Evolutionary conservation across 2,329 filamentous ascomycete genomes (phyloP).

Genomic region (Cryphonectria parasitica): DNA sequence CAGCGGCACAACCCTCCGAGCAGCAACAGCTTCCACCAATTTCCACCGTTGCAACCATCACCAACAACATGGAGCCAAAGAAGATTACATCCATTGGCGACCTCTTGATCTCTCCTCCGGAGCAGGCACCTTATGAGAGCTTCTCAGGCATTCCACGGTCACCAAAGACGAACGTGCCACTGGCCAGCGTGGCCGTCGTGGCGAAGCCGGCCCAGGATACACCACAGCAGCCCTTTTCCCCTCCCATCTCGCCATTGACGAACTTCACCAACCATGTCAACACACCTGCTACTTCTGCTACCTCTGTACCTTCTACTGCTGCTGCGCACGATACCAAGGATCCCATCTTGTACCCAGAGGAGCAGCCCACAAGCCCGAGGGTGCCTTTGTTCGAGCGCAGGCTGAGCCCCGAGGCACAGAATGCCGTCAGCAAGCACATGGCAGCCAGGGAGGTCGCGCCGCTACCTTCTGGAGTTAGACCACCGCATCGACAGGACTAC

Average conservation of each 20-base stretch:
- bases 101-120: slow-evolving; percentile 64
- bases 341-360: slow-evolving; percentile 63
- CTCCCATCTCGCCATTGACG: slow-evolving; percentile 60
- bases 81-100: slow-evolving; percentile 55
- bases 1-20: background rate
- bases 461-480: slow-evolving; percentile 35
- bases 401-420: slow-evolving; percentile 41
- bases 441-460: slow-evolving; percentile 50
- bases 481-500: slow-evolving; percentile 58
- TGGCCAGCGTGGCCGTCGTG: slow-evolving; percentile 35
- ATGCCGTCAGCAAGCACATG: slow-evolving; percentile 56
- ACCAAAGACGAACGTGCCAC: background rate
- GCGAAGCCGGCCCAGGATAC: slow-evolving; percentile 31
- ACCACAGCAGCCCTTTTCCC: slow-evolving; percentile 51
- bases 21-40: background rate
- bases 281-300: slow-evolving; percentile 33
- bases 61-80: slow-evolving; percentile 36
- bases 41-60: background rate
- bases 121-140: slow-evolving; percentile 55
- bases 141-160: slow-evolving; percentile 41
- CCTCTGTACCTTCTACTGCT: slow-evolving; percentile 16
- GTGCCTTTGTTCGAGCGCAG: slow-evolving; percentile 56
- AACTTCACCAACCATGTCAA: slow-evolving; percentile 43
- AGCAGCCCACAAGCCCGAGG: slow-evolving; percentile 42
- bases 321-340: slow-evolving; percentile 47